phyloP scores from a whole-genome alignment of 805 yeast genomes.

The Kodamaea sagamina region DNA sequence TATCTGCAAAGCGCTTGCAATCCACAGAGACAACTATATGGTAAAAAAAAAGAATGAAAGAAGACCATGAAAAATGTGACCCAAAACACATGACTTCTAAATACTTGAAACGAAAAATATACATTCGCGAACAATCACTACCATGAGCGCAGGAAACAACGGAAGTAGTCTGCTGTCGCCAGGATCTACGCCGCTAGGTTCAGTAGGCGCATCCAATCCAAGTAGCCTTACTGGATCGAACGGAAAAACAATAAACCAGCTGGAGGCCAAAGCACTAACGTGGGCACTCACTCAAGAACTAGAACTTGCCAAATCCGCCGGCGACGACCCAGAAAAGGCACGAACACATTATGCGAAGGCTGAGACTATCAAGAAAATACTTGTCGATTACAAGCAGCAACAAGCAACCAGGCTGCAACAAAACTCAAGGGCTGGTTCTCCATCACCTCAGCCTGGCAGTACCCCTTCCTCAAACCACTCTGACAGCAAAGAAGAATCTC shows the following conservation, averaged over 20 bases:
- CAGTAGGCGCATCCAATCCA: neutral
- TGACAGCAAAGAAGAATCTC: neutral
- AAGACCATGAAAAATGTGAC: too few relatives aligned
- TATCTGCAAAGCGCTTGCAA: too few relatives aligned
- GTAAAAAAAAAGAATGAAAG: too few relatives aligned
- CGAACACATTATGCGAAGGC: conserved; percentile 28
- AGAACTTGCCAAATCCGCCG: conserved; percentile 28
- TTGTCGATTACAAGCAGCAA: conserved; percentile 27
- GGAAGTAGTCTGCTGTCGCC: conserved; percentile 2
- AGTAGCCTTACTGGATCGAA: neutral
- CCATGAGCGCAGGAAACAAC: conserved; percentile 3
- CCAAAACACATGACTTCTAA: too few relatives aligned
- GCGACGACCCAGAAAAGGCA: conserved; percentile 20
- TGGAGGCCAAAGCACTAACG: conserved; percentile 27
- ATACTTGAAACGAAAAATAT: neutral
- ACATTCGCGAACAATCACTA: neutral
- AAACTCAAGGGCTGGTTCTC: conserved; percentile 7
- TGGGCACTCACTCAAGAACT: conserved; percentile 29
- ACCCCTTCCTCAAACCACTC: neutral
- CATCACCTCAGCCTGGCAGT: neutral
- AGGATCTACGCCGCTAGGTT: neutral
- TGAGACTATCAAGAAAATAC: conserved; percentile 28
- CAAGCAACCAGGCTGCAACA: conserved; percentile 10
- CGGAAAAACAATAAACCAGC: conserved; percentile 7
- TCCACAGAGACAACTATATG: too few relatives aligned